Evolutionary conservation across 1,284 basidiomycete species (phyloP).

Genomic region (Trichosporon coremiiforme): DNA sequence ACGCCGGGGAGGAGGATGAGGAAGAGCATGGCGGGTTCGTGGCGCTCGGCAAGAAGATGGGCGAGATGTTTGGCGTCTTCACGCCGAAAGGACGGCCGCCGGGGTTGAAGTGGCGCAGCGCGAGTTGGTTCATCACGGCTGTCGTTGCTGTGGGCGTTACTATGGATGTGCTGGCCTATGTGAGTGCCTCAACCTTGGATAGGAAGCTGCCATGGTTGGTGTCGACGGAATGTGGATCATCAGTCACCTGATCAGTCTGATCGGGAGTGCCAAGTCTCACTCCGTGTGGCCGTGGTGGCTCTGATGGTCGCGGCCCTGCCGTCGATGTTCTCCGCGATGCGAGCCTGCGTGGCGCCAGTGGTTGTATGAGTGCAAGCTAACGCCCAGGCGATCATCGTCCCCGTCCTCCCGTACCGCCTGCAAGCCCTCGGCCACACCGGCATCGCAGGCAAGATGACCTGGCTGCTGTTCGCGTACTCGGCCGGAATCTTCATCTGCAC

Average conservation of each 20-base stretch:
- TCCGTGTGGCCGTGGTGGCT: too few species aligned
- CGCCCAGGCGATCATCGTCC: slow-evolving; percentile 54
- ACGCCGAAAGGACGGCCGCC: neutral
- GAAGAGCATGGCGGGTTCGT: neutral
- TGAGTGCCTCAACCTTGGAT: too few species aligned
- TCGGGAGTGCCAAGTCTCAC: neutral
- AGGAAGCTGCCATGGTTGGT: too few species aligned
- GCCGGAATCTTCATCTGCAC: slow-evolving; percentile 60
- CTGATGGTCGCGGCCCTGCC: neutral
- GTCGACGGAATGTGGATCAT: too few species aligned
- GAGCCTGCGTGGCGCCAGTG: too few species aligned
- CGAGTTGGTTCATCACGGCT: slow-evolving; percentile 44
- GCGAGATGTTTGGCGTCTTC: neutral
- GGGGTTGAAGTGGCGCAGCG: slow-evolving; percentile 39
- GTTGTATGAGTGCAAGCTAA: neutral
- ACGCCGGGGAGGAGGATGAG: neutral
- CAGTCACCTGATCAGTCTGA: neutral
- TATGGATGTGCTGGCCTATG: slow-evolving; percentile 48
- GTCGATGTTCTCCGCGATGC: too few species aligned
- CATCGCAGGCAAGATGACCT: slow-evolving; percentile 46
- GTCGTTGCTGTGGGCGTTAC: slow-evolving; percentile 45
- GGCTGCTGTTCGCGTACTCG: slow-evolving; percentile 50
- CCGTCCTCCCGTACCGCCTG: slow-evolving; percentile 68
- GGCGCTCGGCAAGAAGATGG: neutral
- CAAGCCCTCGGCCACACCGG: slow-evolving; percentile 41